Base-by-base conservation (phyloP, 2,329 filamentous ascomycete genomes). In the Scolecobasidium constrictum region DNA sequence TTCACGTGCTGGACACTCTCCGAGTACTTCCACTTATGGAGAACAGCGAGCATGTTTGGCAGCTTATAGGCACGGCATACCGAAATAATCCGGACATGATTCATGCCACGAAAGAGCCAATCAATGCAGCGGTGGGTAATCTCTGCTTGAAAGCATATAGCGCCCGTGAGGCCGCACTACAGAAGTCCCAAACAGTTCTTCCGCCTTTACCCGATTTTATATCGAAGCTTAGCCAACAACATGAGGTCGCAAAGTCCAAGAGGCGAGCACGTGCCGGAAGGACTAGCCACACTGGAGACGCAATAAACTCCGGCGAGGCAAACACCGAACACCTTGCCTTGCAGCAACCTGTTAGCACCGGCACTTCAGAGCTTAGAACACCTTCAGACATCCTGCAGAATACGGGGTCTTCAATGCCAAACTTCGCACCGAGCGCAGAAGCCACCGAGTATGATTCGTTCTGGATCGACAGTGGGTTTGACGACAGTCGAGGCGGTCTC, bases 1-100 rank as follows among this genome's bases (percentile, higher is more conserved):
- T 62, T 38, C 53, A 63, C 42, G 46, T 62, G 17, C 49, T 63
- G 39, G 53, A 63, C 50, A 56, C 55, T 34, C 50, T 65, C 40
- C 48, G 59, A 53, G 50, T 53, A 43, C 40, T 57, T 46, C 53
- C 61, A 11, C 52, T 56, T 5, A 48, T 44, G 5, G 36, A 43
- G 5, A 56, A 59, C n/a, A 53, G 53, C 5, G 48, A 50, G 9
- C 58, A 60, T 36, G 59, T 58, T 6, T 63, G 60, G 52, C 42
- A 48, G 17, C 54, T 61, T 7, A 56, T 65, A 23, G 55, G 55
- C 20, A 54, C 41, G 4, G 50, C 57, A 3, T 64, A 63, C 45
- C 52, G 56, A 22, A 61, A 59, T 40, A 58, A 53, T 28, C 47
- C 46, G 11, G 42, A 39, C 4, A 48, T 49, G 37, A 18, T 45